Conservation (phyloP, 371 early-diverging fungal genomes). For the Capillidium rhysosporum region DNA sequence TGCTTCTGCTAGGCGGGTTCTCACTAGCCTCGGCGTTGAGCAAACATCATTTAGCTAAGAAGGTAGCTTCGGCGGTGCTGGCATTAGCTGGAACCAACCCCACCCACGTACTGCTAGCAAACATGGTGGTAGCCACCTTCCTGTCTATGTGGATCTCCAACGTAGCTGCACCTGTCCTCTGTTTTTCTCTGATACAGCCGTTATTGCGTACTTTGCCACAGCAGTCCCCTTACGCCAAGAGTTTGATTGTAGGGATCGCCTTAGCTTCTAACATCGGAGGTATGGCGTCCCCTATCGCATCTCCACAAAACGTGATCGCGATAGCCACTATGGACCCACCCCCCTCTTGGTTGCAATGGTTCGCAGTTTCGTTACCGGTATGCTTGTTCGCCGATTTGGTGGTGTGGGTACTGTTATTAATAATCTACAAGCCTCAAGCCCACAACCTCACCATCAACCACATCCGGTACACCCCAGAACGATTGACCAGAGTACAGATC, state of each 20-base stretch:
- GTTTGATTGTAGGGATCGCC: slow-evolving; percentile 83
- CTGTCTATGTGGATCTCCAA: slow-evolving; percentile 95
- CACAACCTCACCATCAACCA: slow-evolving; percentile 24
- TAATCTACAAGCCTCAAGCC: slow-evolving; percentile 33
- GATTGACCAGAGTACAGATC: slow-evolving; percentile 38
- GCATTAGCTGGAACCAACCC: slow-evolving; percentile 78
- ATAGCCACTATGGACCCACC: slow-evolving; percentile 65
- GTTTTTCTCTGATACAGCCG: slow-evolving; percentile 83
- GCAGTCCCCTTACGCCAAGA: slow-evolving; percentile 49
- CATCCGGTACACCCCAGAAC: slow-evolving; percentile 30
- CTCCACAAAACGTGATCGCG: slow-evolving; percentile 88
- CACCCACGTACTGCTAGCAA: slow-evolving; percentile 60
- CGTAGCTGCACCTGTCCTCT: slow-evolving; percentile 93
- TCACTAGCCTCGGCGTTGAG: slow-evolving; percentile 79
- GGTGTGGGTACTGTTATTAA: slow-evolving; percentile 64
- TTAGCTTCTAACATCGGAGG: slow-evolving; percentile 88
- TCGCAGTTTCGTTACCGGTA: slow-evolving; percentile 53
- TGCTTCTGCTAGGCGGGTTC: slow-evolving; percentile 91
- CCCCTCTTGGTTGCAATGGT: slow-evolving; percentile 77
- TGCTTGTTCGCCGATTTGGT: slow-evolving; percentile 42
- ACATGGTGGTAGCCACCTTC: slow-evolving; percentile 86
- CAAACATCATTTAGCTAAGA: slow-evolving; percentile 84
- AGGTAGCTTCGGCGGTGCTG: slow-evolving; percentile 67
- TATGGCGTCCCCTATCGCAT: slow-evolving; percentile 92
- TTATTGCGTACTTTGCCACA: slow-evolving; percentile 58